phyloP scores from a whole-genome alignment of 441 rosid species.

The Eutrema salsugineum region DNA sequence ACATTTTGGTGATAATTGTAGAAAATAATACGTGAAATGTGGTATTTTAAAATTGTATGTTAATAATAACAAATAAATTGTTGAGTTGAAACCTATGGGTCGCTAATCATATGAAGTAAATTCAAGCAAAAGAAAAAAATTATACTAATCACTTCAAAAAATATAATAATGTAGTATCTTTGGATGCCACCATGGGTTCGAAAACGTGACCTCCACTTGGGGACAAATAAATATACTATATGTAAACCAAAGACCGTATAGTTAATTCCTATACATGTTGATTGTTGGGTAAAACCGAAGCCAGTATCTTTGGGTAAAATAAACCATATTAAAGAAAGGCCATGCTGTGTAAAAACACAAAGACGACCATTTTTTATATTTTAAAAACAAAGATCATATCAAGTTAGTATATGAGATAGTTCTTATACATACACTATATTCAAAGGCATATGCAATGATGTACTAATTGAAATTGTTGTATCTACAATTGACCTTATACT shows the following conservation, averaged over 20 bases:
- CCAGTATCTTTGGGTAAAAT: conserved; percentile 16
- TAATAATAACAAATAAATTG: too few species aligned
- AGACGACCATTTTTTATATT: not conserved
- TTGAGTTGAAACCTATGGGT: not conserved
- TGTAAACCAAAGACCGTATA: not conserved
- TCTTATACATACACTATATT: not conserved
- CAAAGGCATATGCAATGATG: conserved; percentile 14
- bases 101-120: not conserved
- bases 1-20: not conserved
- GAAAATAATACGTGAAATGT: too few species aligned
- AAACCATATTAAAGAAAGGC: conserved; percentile 22
- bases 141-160: not conserved
- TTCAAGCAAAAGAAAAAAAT: not conserved
- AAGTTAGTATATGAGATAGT: conserved; percentile 4
- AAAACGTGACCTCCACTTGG: conserved; percentile 8
- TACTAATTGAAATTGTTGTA: not conserved
- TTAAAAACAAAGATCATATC: not conserved
- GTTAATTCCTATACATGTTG: not conserved
- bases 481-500: not conserved
- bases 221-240: not conserved
- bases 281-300: conserved; percentile 12
- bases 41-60: too few species aligned
- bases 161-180: not conserved
- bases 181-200: not conserved
- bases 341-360: not conserved